Conservation (phyloP, 2,329 filamentous ascomycete genomes). For the Penicillium brasilianum region DNA sequence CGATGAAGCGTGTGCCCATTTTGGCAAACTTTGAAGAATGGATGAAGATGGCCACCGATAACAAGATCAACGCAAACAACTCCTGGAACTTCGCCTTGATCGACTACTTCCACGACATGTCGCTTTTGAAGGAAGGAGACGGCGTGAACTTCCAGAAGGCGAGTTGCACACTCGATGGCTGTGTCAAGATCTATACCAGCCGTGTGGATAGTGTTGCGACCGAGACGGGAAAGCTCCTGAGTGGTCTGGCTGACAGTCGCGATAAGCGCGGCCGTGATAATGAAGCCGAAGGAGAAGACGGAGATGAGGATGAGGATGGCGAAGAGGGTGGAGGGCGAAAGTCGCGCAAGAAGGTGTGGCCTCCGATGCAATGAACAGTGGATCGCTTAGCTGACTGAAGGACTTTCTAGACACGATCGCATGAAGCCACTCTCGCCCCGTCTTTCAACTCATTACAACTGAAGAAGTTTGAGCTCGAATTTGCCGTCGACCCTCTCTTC, state of each 20-base stretch:
- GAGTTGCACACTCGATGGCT: constrained; percentile 95
- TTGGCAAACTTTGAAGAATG: constrained; percentile 98
- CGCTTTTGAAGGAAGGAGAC: constrained; percentile 90
- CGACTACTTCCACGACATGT: constrained; percentile 99
- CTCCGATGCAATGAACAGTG: no score
- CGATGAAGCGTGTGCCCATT: constrained; percentile 94
- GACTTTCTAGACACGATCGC: constrained; percentile 65
- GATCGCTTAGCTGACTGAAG: not conserved
- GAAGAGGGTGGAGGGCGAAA: constrained; percentile 56
- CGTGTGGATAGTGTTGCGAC: constrained; percentile 97
- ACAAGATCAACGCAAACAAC: constrained; percentile 97
- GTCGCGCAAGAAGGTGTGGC: constrained; percentile 71
- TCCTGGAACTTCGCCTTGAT: constrained; percentile 99
- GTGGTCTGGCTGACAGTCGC: constrained; percentile 78
- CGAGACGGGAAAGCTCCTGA: constrained; percentile 92
- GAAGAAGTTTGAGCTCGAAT: constrained; percentile 97
- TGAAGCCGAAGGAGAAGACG: constrained; percentile 66
- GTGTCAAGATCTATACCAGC: constrained; percentile 99
- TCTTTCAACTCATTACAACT: constrained; percentile 87
- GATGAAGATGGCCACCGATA: constrained; percentile 99
- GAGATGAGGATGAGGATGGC: constrained; percentile 67
- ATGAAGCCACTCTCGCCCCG: constrained; percentile 89
- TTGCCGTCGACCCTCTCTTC: constrained; percentile 96
- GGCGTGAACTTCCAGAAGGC: constrained; percentile 99
- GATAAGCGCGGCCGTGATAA: constrained; percentile 71